Evolutionary conservation across 73 alveolate genomes (phyloP).

Genomic region (Paramecium caudatum): DNA sequence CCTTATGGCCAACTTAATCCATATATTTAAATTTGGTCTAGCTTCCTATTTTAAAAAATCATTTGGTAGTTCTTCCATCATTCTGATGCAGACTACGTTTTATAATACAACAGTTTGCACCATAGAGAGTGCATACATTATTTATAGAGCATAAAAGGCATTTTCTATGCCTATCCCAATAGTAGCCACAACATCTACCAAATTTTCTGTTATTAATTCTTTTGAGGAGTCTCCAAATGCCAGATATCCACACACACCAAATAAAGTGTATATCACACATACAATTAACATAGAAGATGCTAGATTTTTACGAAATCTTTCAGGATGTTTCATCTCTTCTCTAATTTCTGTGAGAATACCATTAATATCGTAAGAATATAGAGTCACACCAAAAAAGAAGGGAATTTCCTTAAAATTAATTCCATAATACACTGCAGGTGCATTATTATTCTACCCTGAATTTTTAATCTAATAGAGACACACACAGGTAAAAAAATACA

Average conservation of each 20-base stretch:
- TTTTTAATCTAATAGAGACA: slow-evolving; percentile 47
- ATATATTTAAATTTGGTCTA: neutral
- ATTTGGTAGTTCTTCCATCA: slow-evolving; percentile 54
- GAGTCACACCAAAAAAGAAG: slow-evolving; percentile 58
- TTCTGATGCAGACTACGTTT: slow-evolving; percentile 57
- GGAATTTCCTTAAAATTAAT: slow-evolving; percentile 29
- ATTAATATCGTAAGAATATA: slow-evolving; percentile 57
- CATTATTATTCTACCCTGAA: neutral
- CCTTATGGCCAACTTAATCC: neutral
- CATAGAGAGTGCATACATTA: slow-evolving; percentile 42
- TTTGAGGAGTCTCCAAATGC: slow-evolving; percentile 48
- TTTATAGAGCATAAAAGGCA: slow-evolving; percentile 33
- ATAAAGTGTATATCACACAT: slow-evolving; percentile 18
- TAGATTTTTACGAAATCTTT: slow-evolving; percentile 5
- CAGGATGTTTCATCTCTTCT: slow-evolving; percentile 64
- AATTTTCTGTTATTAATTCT: neutral
- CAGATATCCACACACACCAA: slow-evolving; percentile 59
- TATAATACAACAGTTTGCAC: slow-evolving; percentile 27
- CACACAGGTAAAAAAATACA: slow-evolving; percentile 52
- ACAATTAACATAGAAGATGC: slow-evolving; percentile 49
- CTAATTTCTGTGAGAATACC: slow-evolving; percentile 62
- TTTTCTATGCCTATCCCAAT: slow-evolving; percentile 17
- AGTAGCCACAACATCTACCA: neutral
- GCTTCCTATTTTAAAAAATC: slow-evolving; percentile 22
- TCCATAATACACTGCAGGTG: slow-evolving; percentile 21